Evolutionary conservation across 2,329 filamentous ascomycete genomes (phyloP).

Genomic region (Arthrobotrys conoides): DNA sequence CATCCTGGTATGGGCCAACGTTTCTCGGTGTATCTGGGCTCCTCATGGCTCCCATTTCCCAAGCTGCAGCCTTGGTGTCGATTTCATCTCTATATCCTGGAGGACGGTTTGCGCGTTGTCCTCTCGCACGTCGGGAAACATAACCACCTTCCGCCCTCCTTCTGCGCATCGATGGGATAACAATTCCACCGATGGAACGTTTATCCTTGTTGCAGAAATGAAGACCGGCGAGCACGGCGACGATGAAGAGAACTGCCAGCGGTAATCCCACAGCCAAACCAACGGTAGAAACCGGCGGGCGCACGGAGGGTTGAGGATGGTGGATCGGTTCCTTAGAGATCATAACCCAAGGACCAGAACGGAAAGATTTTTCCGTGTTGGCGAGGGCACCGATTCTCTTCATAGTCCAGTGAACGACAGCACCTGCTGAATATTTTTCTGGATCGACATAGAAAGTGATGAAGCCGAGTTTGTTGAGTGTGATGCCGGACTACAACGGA

Average conservation of each 20-base stretch:
- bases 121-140: constrained; percentile 37
- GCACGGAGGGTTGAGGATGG: constrained; percentile 30
- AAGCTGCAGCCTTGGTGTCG: constrained; percentile 53
- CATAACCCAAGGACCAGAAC: constrained; percentile 40
- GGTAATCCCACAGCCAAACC: constrained; percentile 55
- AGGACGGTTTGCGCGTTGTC: constrained; percentile 22
- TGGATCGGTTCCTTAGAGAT: constrained; percentile 38
- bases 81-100: constrained; percentile 52
- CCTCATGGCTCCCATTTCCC: constrained; percentile 58
- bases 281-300: constrained; percentile 50
- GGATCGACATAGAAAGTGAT: constrained; percentile 59
- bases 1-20: constrained; percentile 52
- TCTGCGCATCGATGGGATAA: constrained; percentile 56
- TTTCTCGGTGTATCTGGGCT: constrained; percentile 44
- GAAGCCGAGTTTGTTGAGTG: constrained; percentile 44
- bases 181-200: constrained; percentile 48
- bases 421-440: constrained; percentile 36
- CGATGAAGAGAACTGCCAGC: constrained; percentile 42
- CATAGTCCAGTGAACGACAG: constrained; percentile 56
- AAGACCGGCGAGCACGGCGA: constrained; percentile 35
- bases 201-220: constrained; percentile 49
- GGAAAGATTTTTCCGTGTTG: constrained; percentile 55
- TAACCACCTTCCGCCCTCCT: constrained; percentile 42
- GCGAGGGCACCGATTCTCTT: constrained; percentile 39
- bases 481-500: constrained; percentile 50